Evolutionary conservation across 2,329 filamentous ascomycete species (phyloP).

Genomic region (Xylariomycetidae sp.): DNA sequence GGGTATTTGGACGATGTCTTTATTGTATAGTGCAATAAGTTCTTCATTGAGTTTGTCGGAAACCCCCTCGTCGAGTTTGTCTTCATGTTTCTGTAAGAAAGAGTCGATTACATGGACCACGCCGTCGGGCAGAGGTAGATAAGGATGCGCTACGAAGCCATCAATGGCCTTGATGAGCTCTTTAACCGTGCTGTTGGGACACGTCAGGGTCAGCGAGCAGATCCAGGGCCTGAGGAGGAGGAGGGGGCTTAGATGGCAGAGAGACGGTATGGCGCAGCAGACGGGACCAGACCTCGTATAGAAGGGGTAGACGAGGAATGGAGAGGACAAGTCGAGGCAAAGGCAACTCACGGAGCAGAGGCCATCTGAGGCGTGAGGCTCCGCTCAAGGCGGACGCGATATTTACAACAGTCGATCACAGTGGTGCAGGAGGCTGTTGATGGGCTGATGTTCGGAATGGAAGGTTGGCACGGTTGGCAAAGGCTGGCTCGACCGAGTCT

Average conservation of each 20-base stretch:
- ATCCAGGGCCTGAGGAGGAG: background rate
- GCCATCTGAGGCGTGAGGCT: conserved; percentile 19
- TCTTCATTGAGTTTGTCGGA: conserved; percentile 71
- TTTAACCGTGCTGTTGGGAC: conserved; percentile 44
- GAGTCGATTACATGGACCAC: conserved; percentile 54
- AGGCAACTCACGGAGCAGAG: conserved; percentile 26
- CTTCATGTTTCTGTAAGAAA: conserved; percentile 61
- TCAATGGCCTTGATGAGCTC: conserved; percentile 55
- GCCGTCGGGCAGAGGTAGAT: conserved; percentile 60
- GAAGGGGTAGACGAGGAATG: too few species aligned
- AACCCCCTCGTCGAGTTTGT: conserved; percentile 59
- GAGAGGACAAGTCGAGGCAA: too few species aligned
- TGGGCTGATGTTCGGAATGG: background rate
- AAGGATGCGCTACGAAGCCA: conserved; percentile 41
- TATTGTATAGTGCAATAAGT: conserved; percentile 60
- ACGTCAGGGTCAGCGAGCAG: conserved; percentile 11
- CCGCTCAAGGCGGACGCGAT: conserved; percentile 11
- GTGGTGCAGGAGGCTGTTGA: background rate
- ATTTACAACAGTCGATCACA: conserved; percentile 3
- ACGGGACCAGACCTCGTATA: too few species aligned
- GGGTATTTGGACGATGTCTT: conserved; percentile 51
- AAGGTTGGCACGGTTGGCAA: too few species aligned
- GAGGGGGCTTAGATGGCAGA: too few species aligned
- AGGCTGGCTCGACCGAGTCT: too few species aligned
- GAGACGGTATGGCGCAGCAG: too few species aligned